Conservation (phyloP, 192 early-diverging fungal species). For the Umbelopsis vinacea region DNA sequence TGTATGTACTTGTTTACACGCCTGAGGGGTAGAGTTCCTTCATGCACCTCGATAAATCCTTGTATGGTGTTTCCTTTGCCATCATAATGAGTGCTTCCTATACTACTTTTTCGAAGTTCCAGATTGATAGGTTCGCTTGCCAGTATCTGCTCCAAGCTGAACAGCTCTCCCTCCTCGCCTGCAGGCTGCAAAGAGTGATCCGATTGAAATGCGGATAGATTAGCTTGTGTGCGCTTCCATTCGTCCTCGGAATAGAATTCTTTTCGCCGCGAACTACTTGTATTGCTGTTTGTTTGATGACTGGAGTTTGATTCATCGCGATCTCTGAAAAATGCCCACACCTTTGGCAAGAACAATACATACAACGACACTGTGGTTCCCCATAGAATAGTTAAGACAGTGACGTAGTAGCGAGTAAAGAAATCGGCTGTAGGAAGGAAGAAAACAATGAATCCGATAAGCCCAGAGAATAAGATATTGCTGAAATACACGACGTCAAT, state of each 20-base stretch:
- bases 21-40: constrained; percentile 49
- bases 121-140: not conserved
- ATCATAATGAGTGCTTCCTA: constrained; percentile 16
- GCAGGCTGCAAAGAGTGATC: not conserved
- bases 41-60: constrained; percentile 39
- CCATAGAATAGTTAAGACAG: constrained; percentile 48
- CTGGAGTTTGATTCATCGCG: not conserved
- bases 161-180: not conserved
- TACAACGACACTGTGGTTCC: constrained; percentile 52
- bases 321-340: constrained; percentile 40
- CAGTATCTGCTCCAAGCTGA: constrained; percentile 12
- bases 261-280: constrained; percentile 9
- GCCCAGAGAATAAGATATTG: constrained; percentile 51
- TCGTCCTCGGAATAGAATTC: not conserved
- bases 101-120: constrained; percentile 5
- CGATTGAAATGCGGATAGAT: not conserved
- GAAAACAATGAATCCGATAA: constrained; percentile 47
- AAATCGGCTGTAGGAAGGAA: constrained; percentile 47
- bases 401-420: constrained; percentile 45
- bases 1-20: constrained; percentile 43
- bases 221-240: constrained; percentile 4
- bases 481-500: constrained; percentile 14
- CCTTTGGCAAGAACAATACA: constrained; percentile 50
- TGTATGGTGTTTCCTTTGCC: not conserved
- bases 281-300: not conserved